These are phyloP conservation scores for Yarrowia sp. DNA, from an alignment of 805 yeast species.

Conservation along the genomic window DNA sequence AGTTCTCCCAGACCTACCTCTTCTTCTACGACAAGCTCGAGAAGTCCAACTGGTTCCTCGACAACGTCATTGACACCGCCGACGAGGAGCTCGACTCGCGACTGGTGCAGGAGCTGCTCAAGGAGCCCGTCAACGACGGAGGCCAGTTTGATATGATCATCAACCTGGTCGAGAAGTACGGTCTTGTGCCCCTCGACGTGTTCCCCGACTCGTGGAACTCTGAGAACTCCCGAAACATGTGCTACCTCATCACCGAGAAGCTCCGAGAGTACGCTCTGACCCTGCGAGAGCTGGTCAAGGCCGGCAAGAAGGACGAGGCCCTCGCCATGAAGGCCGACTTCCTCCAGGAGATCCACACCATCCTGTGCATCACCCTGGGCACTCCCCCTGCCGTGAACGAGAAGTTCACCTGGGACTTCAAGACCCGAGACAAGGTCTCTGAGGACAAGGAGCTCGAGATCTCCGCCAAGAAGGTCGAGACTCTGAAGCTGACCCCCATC, in stretches of 20 bases:
- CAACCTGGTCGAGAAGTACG: constrained; percentile 75
- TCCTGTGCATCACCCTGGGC: constrained; percentile 68
- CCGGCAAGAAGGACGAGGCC: constrained; percentile 42
- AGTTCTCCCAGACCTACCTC: constrained; percentile 72
- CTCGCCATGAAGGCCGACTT: constrained; percentile 44
- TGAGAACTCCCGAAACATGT: constrained; percentile 52
- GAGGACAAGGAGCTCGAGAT: constrained; percentile 36
- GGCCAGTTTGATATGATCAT: constrained; percentile 87
- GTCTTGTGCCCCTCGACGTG: constrained; percentile 68
- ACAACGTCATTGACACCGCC: constrained; percentile 69
- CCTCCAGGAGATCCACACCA: constrained; percentile 62
- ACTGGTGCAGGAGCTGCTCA: constrained; percentile 60
- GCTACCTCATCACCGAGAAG: constrained; percentile 62
- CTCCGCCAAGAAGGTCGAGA: constrained; percentile 41
- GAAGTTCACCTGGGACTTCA: constrained; percentile 68
- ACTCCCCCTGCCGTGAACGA: constrained; percentile 74
- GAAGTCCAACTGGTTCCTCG: constrained; percentile 76
- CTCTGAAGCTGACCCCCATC: constrained; percentile 51
- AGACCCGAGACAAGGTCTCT: constrained; percentile 59
- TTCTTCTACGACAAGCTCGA: constrained; percentile 86
- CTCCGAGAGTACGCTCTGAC: constrained; percentile 75
- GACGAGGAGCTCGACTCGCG: constrained; percentile 67
- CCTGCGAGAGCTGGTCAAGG: constrained; percentile 52
- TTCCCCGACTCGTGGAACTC: constrained; percentile 69
- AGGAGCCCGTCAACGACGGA: constrained; percentile 74